A percentile compares a stretch with the other conserved stretches of the same genome.
phyloP scores from a whole-genome alignment of 2,329 filamentous ascomycete species.

The Cercospora beticola region DNA sequence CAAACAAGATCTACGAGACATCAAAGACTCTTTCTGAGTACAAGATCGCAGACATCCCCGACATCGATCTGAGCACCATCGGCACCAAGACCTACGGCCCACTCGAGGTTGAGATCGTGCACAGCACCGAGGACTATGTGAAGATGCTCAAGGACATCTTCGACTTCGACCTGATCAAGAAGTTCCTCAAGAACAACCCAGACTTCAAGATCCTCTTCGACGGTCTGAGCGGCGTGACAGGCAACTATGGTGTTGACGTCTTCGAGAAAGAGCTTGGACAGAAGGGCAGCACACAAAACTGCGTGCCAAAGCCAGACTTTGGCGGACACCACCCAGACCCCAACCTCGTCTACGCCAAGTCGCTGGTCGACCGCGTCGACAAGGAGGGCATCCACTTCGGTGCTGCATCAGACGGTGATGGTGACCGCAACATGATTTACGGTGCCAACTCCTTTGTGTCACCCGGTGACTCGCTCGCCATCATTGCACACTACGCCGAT shows the following conservation, averaged over 20 bases:
- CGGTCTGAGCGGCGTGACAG: constrained; percentile 89
- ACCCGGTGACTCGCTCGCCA: constrained; percentile 93
- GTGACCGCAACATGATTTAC: constrained; percentile 99
- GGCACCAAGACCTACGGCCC: constrained; percentile 80
- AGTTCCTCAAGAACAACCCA: constrained; percentile 80
- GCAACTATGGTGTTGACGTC: constrained; percentile 90
- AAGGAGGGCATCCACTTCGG: constrained; percentile 91
- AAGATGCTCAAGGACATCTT: constrained; percentile 98
- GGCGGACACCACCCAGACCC: constrained; percentile 96
- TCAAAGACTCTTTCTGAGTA: constrained; percentile 89
- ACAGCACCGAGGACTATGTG: constrained; percentile 89
- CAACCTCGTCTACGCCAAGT: constrained; percentile 95
- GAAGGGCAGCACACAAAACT: constrained; percentile 82
- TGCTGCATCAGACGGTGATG: constrained; percentile 93
- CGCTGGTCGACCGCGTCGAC: constrained; percentile 89
- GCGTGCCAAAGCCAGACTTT: constrained; percentile 88
- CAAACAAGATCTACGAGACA: constrained; percentile 94
- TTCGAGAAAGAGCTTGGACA: constrained; percentile 92
- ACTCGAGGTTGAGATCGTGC: constrained; percentile 91
- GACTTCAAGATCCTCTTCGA: constrained; percentile 98
- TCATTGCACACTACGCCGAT: constrained; percentile 95
- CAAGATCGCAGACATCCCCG: constrained; percentile 83
- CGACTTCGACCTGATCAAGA: constrained; percentile 93
- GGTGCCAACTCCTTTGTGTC: constrained; percentile 95
- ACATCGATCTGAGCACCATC: constrained; percentile 79